These are phyloP conservation scores for Linnemannia elongata DNA, from an alignment of 192 early-diverging fungal species.

Conservation along the genomic window DNA sequence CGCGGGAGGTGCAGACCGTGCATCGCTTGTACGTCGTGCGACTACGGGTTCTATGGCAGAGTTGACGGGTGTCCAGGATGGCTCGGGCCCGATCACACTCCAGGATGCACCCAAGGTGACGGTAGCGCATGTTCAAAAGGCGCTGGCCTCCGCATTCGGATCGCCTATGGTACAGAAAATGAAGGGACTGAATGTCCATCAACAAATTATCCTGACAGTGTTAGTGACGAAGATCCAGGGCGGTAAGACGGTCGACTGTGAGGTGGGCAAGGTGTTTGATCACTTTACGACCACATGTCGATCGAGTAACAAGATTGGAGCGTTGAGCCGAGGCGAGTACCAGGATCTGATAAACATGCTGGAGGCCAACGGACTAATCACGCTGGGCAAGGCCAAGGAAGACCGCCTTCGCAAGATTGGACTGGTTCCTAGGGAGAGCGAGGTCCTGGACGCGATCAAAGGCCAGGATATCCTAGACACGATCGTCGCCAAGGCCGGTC, in stretches of 20 bases:
- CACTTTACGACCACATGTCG: conserved; percentile 72
- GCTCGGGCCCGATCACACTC: conserved; percentile 14
- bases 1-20: conserved; percentile 16
- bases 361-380: conserved; percentile 79
- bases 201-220: conserved; percentile 80
- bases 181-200: conserved; percentile 81
- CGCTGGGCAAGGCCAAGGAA: conserved; percentile 53
- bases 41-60: conserved; percentile 1
- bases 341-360: conserved; percentile 79
- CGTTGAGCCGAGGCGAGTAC: conserved; percentile 83
- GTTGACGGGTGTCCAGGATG: neutral
- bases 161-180: conserved; percentile 72
- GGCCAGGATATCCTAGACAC: conserved; percentile 34
- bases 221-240: conserved; percentile 64
- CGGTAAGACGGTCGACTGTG: conserved; percentile 62
- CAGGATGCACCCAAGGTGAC: conserved; percentile 79
- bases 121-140: conserved; percentile 83
- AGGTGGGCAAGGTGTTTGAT: conserved; percentile 69
- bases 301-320: conserved; percentile 63
- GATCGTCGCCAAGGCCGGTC: conserved; percentile 19
- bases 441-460: conserved; percentile 44
- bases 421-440: conserved; percentile 27
- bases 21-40: conserved; percentile 1
- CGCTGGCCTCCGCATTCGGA: conserved; percentile 73
- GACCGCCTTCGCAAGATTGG: conserved; percentile 52